A percentile compares a stretch with the other conserved stretches of the same genome.
Evolutionary conservation across 768 basidiomycete genomes (phyloP).

Genomic region (Sporobolomyces pararoseus): DNA sequence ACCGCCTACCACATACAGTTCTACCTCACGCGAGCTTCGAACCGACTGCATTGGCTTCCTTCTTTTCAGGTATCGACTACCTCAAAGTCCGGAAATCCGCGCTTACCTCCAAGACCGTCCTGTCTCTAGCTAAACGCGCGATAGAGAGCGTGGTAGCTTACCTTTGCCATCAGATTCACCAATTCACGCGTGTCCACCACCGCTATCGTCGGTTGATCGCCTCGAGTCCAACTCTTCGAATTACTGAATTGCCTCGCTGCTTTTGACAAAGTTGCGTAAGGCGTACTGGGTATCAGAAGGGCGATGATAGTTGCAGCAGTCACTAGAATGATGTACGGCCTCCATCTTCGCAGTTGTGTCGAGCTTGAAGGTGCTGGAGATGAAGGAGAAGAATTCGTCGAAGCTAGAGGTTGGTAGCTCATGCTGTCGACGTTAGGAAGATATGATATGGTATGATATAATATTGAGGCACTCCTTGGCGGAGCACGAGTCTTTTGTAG

Average conservation of each 20-base stretch:
- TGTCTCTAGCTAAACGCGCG: too few relatives aligned
- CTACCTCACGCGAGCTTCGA: too few relatives aligned
- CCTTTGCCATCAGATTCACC: conserved; percentile 2
- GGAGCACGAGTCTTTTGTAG: too few relatives aligned
- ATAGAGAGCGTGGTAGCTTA: neutral
- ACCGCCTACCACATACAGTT: too few relatives aligned
- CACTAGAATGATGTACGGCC: neutral
- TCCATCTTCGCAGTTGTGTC: neutral
- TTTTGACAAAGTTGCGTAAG: neutral
- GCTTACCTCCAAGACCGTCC: too few relatives aligned
- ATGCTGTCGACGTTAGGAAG: neutral
- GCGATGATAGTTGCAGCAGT: neutral
- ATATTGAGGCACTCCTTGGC: too few relatives aligned
- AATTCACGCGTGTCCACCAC: neutral
- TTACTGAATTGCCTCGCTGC: neutral
- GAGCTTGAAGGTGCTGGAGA: neutral
- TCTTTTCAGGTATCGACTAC: too few relatives aligned
- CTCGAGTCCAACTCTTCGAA: too few relatives aligned
- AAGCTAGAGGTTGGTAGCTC: neutral
- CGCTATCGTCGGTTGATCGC: neutral
- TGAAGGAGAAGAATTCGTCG: neutral
- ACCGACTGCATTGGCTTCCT: too few relatives aligned
- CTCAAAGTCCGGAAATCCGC: too few relatives aligned
- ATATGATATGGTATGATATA: too few relatives aligned
- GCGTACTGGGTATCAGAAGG: neutral